These are phyloP conservation scores for Penicillium sp. DNA, from an alignment of 2,329 filamentous ascomycete genomes.

Conservation along the genomic window DNA sequence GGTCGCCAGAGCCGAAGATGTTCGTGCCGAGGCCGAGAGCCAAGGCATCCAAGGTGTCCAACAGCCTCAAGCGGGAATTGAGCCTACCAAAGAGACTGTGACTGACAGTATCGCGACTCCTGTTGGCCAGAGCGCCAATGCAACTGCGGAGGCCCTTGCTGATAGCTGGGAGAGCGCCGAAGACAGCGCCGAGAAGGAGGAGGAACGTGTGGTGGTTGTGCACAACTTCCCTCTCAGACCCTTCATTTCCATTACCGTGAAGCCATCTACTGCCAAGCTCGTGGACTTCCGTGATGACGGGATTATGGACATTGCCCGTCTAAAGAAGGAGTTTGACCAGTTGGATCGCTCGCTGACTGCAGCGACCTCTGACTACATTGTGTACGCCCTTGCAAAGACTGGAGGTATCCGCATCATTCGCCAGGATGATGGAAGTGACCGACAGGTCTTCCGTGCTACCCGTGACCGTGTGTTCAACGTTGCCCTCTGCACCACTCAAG, in stretches of 20 bases:
- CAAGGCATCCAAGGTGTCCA: slow-evolving; percentile 38
- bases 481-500: slow-evolving; percentile 70
- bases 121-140: slow-evolving; percentile 59
- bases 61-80: slow-evolving; percentile 31
- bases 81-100: slow-evolving; percentile 51
- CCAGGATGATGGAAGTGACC: slow-evolving; percentile 89
- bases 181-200: slow-evolving; percentile 65
- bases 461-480: slow-evolving; percentile 96
- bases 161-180: slow-evolving; percentile 92
- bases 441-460: slow-evolving; percentile 86
- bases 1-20: slow-evolving; percentile 46
- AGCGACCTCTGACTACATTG: slow-evolving; percentile 86
- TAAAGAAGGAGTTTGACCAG: slow-evolving; percentile 98
- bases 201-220: slow-evolving; percentile 69
- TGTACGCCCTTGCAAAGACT: slow-evolving; percentile 90
- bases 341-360: slow-evolving; percentile 91
- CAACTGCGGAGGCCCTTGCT: slow-evolving; percentile 61
- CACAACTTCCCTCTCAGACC: slow-evolving; percentile 97
- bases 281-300: slow-evolving; percentile 72
- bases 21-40: slow-evolving; percentile 58
- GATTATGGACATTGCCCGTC: slow-evolving; percentile 86
- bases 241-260: slow-evolving; percentile 84
- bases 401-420: slow-evolving; percentile 91
- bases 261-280: slow-evolving; percentile 44
- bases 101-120: slow-evolving; percentile 45